Percentiles rank a stretch among this genome's conserved stretches.
These are phyloP conservation scores for Radiomyces spectabilis DNA, from an alignment of 192 early-diverging fungal species.

Conservation along the genomic window DNA sequence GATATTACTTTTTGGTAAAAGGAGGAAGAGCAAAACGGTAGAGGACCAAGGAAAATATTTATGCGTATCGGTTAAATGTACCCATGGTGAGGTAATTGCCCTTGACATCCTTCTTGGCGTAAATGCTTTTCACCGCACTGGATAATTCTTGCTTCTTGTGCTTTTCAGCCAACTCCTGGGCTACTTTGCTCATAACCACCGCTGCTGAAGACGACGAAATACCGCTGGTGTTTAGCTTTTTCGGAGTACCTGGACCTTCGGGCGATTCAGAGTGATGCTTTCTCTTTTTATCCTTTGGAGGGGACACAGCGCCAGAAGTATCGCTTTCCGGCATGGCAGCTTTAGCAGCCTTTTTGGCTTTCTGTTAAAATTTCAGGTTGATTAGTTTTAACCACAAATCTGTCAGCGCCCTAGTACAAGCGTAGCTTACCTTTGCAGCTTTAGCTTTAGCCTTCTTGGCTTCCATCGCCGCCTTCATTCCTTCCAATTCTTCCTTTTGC, in stretches of 20 bases:
- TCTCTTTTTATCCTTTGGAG: slow-evolving; percentile 21
- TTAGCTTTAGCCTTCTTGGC: slow-evolving; percentile 40
- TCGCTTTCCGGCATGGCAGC: too few relatives aligned
- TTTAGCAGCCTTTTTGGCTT: slow-evolving; percentile 28
- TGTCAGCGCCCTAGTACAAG: neutral
- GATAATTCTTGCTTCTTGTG: slow-evolving; percentile 20
- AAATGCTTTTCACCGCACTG: slow-evolving; percentile 29
- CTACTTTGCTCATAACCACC: slow-evolving; percentile 35
- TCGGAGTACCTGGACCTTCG: too few relatives aligned
- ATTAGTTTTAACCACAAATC: too few relatives aligned
- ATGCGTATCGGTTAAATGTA: slow-evolving; percentile 28
- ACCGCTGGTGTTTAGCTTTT: too few relatives aligned
- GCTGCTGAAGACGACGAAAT: slow-evolving; percentile 30
- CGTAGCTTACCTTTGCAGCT: slow-evolving; percentile 29
- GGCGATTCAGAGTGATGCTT: slow-evolving; percentile 32
- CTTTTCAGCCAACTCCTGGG: slow-evolving; percentile 32
- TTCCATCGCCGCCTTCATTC: slow-evolving; percentile 45
- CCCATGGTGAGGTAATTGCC: slow-evolving; percentile 29
- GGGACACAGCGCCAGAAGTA: too few relatives aligned
- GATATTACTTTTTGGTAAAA: too few relatives aligned
- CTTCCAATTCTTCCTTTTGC: slow-evolving; percentile 49
- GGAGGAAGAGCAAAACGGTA: too few relatives aligned
- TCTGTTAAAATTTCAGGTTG: slow-evolving; percentile 13
- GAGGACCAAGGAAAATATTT: too few relatives aligned
- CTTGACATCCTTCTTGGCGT: slow-evolving; percentile 16